phyloP scores from a whole-genome alignment of 73 alveolate species.

The Tetrahymena malaccensis region DNA sequence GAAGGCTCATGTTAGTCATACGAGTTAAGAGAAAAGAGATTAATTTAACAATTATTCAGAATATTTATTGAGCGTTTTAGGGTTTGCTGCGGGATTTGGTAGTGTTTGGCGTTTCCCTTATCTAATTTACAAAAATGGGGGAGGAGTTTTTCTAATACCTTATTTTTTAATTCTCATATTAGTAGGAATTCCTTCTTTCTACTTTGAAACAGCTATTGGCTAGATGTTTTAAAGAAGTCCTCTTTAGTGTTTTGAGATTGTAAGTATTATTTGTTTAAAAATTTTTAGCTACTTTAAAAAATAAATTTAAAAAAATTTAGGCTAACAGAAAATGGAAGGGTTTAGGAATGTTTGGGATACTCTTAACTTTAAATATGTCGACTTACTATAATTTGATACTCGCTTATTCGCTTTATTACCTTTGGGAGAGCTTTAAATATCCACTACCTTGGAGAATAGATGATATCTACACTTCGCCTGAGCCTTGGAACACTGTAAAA shows the following conservation, averaged over 20 bases:
- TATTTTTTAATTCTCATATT: conserved; percentile 12
- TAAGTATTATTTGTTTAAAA: neutral
- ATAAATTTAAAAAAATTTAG: neutral
- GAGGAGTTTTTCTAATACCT: conserved; percentile 61
- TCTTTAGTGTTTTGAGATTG: neutral
- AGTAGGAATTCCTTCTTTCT: conserved; percentile 43
- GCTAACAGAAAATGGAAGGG: neutral
- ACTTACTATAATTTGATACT: neutral
- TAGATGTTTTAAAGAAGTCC: conserved; percentile 5
- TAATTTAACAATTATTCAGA: conserved; percentile 11
- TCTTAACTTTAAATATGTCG: neutral
- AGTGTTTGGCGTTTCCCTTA: conserved; percentile 66
- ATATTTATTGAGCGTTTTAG: conserved; percentile 37
- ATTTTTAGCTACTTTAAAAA: neutral
- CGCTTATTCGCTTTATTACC: neutral
- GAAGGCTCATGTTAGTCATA: neutral
- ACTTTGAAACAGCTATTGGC: conserved; percentile 49
- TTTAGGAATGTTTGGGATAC: neutral
- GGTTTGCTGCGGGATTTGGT: conserved; percentile 62
- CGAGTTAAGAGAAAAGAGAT: neutral
- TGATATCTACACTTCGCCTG: neutral
- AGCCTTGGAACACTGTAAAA: neutral
- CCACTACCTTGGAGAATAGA: neutral
- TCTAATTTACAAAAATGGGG: conserved; percentile 40
- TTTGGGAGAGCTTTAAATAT: neutral